phyloP scores from a whole-genome alignment of 192 early-diverging fungal genomes.

The Allomyces macrogynus region DNA sequence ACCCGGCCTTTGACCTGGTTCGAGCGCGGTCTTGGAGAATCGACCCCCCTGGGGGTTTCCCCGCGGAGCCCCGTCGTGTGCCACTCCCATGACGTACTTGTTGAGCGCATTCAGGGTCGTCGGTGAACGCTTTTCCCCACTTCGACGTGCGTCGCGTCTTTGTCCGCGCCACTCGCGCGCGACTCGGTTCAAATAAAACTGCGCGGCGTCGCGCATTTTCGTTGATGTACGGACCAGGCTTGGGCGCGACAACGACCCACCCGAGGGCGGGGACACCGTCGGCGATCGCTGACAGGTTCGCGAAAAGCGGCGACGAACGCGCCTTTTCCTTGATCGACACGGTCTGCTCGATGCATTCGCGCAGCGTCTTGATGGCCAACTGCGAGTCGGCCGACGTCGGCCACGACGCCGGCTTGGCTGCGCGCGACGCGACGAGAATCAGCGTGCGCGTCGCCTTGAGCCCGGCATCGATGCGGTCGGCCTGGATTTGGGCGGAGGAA shows the following conservation, averaged over 20 bases:
- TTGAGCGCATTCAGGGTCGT: too few species aligned
- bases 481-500: neutral
- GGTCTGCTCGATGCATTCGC: constrained; percentile 39
- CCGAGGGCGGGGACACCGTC: constrained; percentile 80
- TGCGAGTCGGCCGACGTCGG: constrained; percentile 23
- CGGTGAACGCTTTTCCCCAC: too few species aligned
- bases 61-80: too few species aligned
- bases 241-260: constrained; percentile 76
- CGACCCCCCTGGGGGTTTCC: too few species aligned
- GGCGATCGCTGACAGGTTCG: constrained; percentile 63
- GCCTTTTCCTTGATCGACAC: constrained; percentile 56
- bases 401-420: constrained; percentile 53
- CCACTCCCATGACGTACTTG: too few species aligned
- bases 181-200: too few species aligned
- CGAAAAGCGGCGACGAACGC: constrained; percentile 47
- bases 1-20: too few species aligned
- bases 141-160: too few species aligned
- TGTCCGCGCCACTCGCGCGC: too few species aligned
- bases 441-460: constrained; percentile 25
- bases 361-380: constrained; percentile 45
- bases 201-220: constrained; percentile 76
- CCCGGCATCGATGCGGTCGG: neutral
- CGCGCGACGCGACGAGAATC: constrained; percentile 43
- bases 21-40: too few species aligned
- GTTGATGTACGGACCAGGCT: constrained; percentile 65